Evolutionary conservation across 2,329 filamentous ascomycete species (phyloP).

Genomic region (Trichoderma harzianum): DNA sequence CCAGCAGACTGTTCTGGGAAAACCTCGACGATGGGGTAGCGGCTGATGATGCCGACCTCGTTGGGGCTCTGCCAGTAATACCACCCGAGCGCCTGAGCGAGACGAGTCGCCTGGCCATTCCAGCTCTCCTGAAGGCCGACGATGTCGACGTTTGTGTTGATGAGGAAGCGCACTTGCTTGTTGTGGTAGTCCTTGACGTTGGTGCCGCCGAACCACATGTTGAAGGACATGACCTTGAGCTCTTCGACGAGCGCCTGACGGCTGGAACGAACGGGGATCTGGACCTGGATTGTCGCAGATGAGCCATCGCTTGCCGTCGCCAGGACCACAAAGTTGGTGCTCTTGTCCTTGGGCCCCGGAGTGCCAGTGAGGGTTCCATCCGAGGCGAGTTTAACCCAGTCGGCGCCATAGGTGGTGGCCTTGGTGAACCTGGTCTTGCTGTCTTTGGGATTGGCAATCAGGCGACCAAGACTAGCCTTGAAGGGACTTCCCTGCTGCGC

Average conservation of each 20-base stretch:
- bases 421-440: slow-evolving; percentile 29
- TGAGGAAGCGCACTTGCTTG: slow-evolving; percentile 39
- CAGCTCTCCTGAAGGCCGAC: slow-evolving; percentile 38
- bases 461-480: slow-evolving; percentile 30
- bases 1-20: slow-evolving; percentile 28
- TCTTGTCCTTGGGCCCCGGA: slow-evolving; percentile 24
- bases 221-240: slow-evolving; percentile 37
- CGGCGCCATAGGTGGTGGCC: slow-evolving; percentile 18
- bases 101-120: slow-evolving; percentile 30
- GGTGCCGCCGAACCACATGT: slow-evolving; percentile 40
- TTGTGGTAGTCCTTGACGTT: slow-evolving; percentile 35
- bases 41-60: slow-evolving; percentile 35
- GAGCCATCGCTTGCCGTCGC: slow-evolving; percentile 28
- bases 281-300: slow-evolving; percentile 28
- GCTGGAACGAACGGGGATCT: slow-evolving; percentile 31
- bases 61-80: slow-evolving; percentile 33
- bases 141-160: slow-evolving; percentile 32
- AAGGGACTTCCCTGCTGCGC: slow-evolving; percentile 35
- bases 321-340: slow-evolving; percentile 27
- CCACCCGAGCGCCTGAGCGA: slow-evolving; percentile 40
- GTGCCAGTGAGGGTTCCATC: slow-evolving; percentile 37
- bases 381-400: slow-evolving; percentile 33
- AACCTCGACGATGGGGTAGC: slow-evolving; percentile 37
- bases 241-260: slow-evolving; percentile 31
- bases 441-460: slow-evolving; percentile 30